These are phyloP conservation scores for Rosa persica DNA, from an alignment of 306 rosid species.

Conservation along the genomic window DNA sequence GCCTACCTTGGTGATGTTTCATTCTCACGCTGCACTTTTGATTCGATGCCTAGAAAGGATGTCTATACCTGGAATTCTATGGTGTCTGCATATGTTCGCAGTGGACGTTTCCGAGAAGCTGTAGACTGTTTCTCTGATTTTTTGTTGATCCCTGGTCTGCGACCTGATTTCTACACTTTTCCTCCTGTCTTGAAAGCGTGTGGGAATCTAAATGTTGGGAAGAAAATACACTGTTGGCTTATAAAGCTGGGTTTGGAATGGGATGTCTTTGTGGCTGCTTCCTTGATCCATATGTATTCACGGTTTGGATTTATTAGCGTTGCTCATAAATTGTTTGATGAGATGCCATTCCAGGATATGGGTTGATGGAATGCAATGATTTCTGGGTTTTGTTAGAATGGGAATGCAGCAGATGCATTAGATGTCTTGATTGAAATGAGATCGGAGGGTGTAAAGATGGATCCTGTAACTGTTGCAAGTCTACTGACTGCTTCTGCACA, in stretches of 20 bases:
- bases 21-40: slow-evolving; percentile 32
- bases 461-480: slow-evolving; percentile 43
- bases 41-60: slow-evolving; percentile 40
- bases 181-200: slow-evolving; percentile 56
- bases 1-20: slow-evolving; percentile 43
- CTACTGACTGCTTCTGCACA: slow-evolving; percentile 48
- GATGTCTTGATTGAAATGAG: slow-evolving; percentile 45
- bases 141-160: slow-evolving; percentile 29
- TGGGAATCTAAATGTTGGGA: slow-evolving; percentile 37
- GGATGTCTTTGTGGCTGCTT: slow-evolving; percentile 51
- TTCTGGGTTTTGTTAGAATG: slow-evolving; percentile 49
- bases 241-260: slow-evolving; percentile 48
- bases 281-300: slow-evolving; percentile 51
- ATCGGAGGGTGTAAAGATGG: slow-evolving; percentile 38
- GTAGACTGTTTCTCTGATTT: slow-evolving; percentile 35
- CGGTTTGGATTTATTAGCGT: slow-evolving; percentile 34
- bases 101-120: slow-evolving; percentile 38
- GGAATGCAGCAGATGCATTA: slow-evolving; percentile 41
- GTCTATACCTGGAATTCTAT: slow-evolving; percentile 56
- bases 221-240: slow-evolving; percentile 47
- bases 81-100: slow-evolving; percentile 50
- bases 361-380: slow-evolving; percentile 60
- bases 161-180: slow-evolving; percentile 47
- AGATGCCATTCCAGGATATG: slow-evolving; percentile 41
- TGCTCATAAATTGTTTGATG: slow-evolving; percentile 38